Evolutionary conservation across 164 flowering plant genomes (phyloP).

Genomic region (Platanus orientalis): DNA sequence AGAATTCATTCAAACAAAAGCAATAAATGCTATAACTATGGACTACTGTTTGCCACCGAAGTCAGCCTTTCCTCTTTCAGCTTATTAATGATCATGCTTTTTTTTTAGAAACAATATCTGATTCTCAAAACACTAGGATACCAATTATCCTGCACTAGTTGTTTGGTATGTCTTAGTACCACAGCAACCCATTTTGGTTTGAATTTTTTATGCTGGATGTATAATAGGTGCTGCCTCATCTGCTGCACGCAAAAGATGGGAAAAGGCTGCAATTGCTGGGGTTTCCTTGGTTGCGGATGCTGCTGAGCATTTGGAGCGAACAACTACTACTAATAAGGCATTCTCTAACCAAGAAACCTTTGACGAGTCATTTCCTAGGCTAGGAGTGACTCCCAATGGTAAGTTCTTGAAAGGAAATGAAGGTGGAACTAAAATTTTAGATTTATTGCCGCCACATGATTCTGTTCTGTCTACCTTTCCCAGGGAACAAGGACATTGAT

Average conservation of each 20-base stretch:
- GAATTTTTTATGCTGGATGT: slow-evolving; percentile 7
- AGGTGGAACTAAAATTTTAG: neutral
- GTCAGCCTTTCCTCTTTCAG: too few species aligned
- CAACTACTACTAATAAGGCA: slow-evolving; percentile 31
- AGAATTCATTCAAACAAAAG: too few species aligned
- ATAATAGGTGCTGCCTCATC: slow-evolving; percentile 47
- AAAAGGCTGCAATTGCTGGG: slow-evolving; percentile 97
- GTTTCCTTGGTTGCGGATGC: slow-evolving; percentile 98
- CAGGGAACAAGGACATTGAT: slow-evolving; percentile 34
- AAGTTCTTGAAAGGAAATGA: slow-evolving; percentile 12
- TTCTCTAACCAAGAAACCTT: slow-evolving; percentile 27
- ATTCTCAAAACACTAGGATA: too few species aligned
- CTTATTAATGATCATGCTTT: too few species aligned
- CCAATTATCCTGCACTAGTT: too few species aligned
- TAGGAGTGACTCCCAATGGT: slow-evolving; percentile 14
- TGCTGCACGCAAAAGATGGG: slow-evolving; percentile 85
- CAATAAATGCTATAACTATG: too few species aligned
- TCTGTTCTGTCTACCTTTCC: slow-evolving; percentile 12
- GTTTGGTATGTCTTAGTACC: too few species aligned
- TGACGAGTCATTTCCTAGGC: slow-evolving; percentile 14
- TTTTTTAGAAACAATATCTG: too few species aligned
- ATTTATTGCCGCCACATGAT: neutral
- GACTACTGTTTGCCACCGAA: too few species aligned
- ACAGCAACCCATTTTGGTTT: too few species aligned
- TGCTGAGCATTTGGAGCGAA: slow-evolving; percentile 93